These are phyloP conservation scores for Hypoxylon sp. DNA, from an alignment of 2,329 filamentous ascomycete species.

Conservation along the genomic window DNA sequence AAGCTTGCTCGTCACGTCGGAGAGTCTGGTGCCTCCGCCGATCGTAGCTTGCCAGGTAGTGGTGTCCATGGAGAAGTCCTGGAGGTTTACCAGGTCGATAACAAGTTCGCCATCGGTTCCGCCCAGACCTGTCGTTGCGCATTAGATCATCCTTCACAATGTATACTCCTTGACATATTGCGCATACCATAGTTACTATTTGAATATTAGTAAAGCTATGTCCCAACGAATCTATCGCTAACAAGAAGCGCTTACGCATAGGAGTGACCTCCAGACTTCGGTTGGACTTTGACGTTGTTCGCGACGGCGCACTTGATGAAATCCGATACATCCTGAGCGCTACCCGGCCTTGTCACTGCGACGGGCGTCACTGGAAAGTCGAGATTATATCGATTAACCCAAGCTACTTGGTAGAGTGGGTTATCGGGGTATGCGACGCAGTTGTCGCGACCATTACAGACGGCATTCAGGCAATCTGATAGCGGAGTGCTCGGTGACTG, in stretches of 20 bases:
- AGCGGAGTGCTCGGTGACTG: constrained; percentile 59
- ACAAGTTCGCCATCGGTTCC: constrained; percentile 66
- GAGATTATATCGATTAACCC: constrained; percentile 69
- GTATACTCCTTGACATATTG: constrained; percentile 3
- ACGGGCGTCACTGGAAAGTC: constrained; percentile 65
- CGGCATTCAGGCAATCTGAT: constrained; percentile 61
- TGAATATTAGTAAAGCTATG: constrained; percentile 32
- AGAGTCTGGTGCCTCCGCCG: constrained; percentile 67
- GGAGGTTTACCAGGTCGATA: constrained; percentile 68
- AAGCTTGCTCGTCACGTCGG: constrained; percentile 65
- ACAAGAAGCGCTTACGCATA: constrained; percentile 64
- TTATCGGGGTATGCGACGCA: constrained; percentile 65
- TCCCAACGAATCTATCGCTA: not conserved
- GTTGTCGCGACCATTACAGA: constrained; percentile 61
- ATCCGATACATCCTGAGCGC: constrained; percentile 67
- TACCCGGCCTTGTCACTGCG: constrained; percentile 70
- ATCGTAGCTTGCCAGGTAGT: constrained; percentile 68
- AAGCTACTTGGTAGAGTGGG: constrained; percentile 62
- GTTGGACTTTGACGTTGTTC: constrained; percentile 68
- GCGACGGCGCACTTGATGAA: constrained; percentile 70
- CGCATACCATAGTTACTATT: constrained; percentile 54
- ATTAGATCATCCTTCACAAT: constrained; percentile 29
- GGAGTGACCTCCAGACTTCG: constrained; percentile 75
- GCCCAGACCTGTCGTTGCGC: constrained; percentile 58
- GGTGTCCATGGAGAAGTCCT: constrained; percentile 67